Conservation (phyloP, 805 yeast genomes). For the Saturnispora dispora region DNA sequence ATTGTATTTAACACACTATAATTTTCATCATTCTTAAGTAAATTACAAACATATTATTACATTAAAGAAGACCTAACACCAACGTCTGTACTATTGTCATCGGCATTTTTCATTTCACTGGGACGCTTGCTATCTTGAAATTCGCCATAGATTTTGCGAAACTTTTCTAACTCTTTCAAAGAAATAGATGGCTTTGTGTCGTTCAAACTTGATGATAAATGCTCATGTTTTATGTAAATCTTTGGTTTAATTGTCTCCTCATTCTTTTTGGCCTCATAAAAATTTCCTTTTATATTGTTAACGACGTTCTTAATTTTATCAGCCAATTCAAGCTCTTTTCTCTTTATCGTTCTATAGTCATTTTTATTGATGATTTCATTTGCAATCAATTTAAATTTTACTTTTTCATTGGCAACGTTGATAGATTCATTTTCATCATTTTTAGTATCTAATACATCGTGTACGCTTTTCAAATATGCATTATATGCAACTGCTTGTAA, state of each 20-base stretch:
- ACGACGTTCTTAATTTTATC: slow-evolving; percentile 14
- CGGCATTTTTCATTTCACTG: slow-evolving; percentile 84
- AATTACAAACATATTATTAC: slow-evolving; percentile 27
- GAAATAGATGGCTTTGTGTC: slow-evolving; percentile 93
- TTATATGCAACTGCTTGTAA: slow-evolving; percentile 86
- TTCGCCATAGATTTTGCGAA: slow-evolving; percentile 54
- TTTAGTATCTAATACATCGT: slow-evolving; percentile 44
- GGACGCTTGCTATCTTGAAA: slow-evolving; percentile 59
- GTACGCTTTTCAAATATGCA: slow-evolving; percentile 83
- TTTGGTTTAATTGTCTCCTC: slow-evolving; percentile 17
- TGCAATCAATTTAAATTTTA: slow-evolving; percentile 18
- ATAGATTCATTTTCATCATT: slow-evolving; percentile 26
- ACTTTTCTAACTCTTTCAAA: slow-evolving; percentile 52
- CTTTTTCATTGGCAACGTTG: slow-evolving; percentile 4
- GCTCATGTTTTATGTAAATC: slow-evolving; percentile 41
- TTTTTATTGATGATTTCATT: not conserved
- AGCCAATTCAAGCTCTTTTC: slow-evolving; percentile 16
- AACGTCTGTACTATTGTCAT: slow-evolving; percentile 57
- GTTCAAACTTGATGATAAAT: slow-evolving; percentile 51
- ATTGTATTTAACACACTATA: not conserved
- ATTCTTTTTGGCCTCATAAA: slow-evolving; percentile 34
- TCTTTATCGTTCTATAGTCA: slow-evolving; percentile 12
- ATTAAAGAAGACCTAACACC: slow-evolving; percentile 82
- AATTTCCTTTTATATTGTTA: slow-evolving; percentile 19
- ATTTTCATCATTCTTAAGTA: not conserved